Evolutionary conservation across 768 basidiomycete species (phyloP), one percentile per base, ranked within the genome.

Genomic region (Tephrocybe sp.): DNA sequence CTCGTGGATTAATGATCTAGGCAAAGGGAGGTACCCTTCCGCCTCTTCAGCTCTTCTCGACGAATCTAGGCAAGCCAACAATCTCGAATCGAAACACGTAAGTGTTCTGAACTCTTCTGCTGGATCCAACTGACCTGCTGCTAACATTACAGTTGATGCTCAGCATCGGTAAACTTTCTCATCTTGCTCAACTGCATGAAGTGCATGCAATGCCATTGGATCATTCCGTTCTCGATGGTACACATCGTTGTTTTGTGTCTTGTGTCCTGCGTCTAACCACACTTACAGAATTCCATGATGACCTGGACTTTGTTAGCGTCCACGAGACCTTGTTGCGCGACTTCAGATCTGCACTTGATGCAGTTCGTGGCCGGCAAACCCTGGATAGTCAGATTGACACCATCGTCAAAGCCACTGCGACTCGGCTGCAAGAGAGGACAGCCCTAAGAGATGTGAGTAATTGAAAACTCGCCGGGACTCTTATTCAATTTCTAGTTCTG

Each of bases 1-100:
- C 44, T 86, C 90, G 1, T 98, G 96, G 96, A 74, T 98, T 28
- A 87, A 97, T 62, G 85, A 96, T 64, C 68, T 98, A 37, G 85
- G 83, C 3, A 83, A 85, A 48, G 74, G 71, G 31, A 74, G 83
- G 40, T 89, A 83, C 64, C 81, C 76, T 3, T 69, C 75, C 9
- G 91, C 92, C 2, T 82, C 87, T 2, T 60, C 68, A 16, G 75
- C 84, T 13, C 72, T 98, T 36, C 69, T 86, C 24, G 58, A 60
- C n/a, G 89, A 88, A 55, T 78, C 87, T 9, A 66, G 74, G 26
- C 66, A 65, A 16, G 84, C 84, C 9, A 66, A 64, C 5, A 79
- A 80, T 48, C 72, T 96, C 12, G 78, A 77, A 24, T 76, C 83
- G 16, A 90, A 87, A 73, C 89, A 96, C 73, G 95, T 95, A 64